Evolutionary conservation across 1,139 yeast species (phyloP).

Genomic region (Yamadazyma pseudoaaseri): DNA sequence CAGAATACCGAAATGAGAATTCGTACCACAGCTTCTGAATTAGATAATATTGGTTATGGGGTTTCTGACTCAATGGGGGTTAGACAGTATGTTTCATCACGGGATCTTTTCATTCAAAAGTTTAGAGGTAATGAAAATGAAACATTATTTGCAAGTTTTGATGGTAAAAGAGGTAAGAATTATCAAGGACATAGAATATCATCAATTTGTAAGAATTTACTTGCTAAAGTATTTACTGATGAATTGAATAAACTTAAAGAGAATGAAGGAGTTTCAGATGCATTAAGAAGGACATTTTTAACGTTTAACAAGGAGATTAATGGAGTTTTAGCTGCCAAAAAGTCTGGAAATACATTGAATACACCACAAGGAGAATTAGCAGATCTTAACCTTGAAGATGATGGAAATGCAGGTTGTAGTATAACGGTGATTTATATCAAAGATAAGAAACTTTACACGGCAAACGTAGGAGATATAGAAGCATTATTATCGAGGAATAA

Average conservation of each 20-base stretch:
- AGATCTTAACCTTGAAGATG: conserved; percentile 50
- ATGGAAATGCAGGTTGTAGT: conserved; percentile 81
- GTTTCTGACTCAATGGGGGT: conserved; percentile 85
- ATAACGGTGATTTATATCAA: conserved; percentile 78
- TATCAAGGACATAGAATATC: conserved; percentile 69
- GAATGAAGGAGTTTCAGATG: conserved; percentile 54
- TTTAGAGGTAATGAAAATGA: conserved; percentile 79
- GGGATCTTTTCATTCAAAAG: conserved; percentile 86
- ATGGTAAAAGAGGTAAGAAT: conserved; percentile 66
- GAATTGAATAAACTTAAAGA: conserved; percentile 55
- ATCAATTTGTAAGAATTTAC: conserved; percentile 68
- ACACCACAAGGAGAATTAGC: conserved; percentile 41
- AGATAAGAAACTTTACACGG: conserved; percentile 70
- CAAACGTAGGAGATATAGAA: conserved; percentile 89
- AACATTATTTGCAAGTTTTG: conserved; percentile 78
- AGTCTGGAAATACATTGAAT: conserved; percentile 26
- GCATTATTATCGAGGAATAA: conserved; percentile 76
- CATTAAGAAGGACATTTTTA: conserved; percentile 77
- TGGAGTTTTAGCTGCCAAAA: conserved; percentile 38
- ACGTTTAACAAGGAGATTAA: conserved; percentile 76
- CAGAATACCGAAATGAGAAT: conserved; percentile 82
- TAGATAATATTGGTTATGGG: conserved; percentile 81
- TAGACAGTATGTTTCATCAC: conserved; percentile 62
- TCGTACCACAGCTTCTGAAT: conserved; percentile 86
- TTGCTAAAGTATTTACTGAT: conserved; percentile 60